Evolutionary conservation across 2,329 filamentous ascomycete genomes (phyloP).

Genomic region (Aspergillus pseudoglaucus): DNA sequence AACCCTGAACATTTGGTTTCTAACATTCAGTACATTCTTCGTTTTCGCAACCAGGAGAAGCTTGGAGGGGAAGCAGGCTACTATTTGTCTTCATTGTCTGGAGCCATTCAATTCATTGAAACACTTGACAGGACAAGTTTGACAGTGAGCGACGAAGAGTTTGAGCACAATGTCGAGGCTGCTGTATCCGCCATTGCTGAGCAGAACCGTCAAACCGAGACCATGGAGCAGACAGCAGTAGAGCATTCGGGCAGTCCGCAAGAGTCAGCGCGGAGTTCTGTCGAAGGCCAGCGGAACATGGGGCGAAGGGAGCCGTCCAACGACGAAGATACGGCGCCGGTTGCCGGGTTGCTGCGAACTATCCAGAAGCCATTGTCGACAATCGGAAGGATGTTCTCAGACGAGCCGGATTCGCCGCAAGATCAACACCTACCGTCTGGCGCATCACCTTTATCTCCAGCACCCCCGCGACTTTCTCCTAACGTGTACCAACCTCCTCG

Average conservation of each 20-base stretch:
- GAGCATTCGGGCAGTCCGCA: slow-evolving; percentile 49
- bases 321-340: slow-evolving; percentile 70
- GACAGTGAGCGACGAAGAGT: slow-evolving; percentile 90
- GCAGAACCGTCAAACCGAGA: slow-evolving; percentile 61
- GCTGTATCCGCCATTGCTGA: slow-evolving; percentile 94
- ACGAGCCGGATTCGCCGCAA: slow-evolving; percentile 45
- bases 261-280: slow-evolving; percentile 53
- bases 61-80: slow-evolving; percentile 96
- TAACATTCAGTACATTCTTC: slow-evolving; percentile 95
- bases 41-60: slow-evolving; percentile 96
- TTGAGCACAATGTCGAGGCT: slow-evolving; percentile 91
- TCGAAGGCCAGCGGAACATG: slow-evolving; percentile 52
- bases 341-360: slow-evolving; percentile 76
- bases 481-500: slow-evolving; percentile 40
- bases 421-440: slow-evolving; percentile 28
- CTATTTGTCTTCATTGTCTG: slow-evolving; percentile 83
- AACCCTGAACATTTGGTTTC: slow-evolving; percentile 94
- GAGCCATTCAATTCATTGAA: slow-evolving; percentile 93
- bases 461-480: slow-evolving; percentile 46
- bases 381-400: slow-evolving; percentile 91
- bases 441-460: slow-evolving; percentile 42
- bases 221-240: slow-evolving; percentile 30
- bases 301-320: slow-evolving; percentile 36
- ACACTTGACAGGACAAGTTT: slow-evolving; percentile 89
- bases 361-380: slow-evolving; percentile 87